Base-by-base conservation (phyloP, 2,329 filamentous ascomycete species). In the Aureobasidium uvarum region DNA sequence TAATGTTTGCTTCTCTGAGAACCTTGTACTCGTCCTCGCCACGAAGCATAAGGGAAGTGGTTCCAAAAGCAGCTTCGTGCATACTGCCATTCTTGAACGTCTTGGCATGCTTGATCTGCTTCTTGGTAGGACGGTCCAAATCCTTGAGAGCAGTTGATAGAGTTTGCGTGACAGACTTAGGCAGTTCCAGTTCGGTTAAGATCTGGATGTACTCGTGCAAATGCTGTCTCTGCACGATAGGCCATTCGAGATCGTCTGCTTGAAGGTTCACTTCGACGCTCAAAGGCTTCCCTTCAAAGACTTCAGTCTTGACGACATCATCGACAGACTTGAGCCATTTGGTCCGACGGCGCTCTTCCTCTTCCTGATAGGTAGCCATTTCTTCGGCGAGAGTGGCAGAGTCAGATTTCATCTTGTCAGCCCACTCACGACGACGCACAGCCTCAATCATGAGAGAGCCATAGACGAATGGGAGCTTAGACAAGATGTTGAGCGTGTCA, bases 71-170 rank as follows among this genome's bases (percentile, higher is more conserved):
- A n/a, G 89, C 89, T 74, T 98, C 95, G 72, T 97, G 92, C 43
- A 98, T 85, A 73, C 95, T 98, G 18, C 95, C 95, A 73, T 96
- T 95, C 74, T 97, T 97, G 81, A 99, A 98, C 5, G 92, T 92
- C 75, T 94, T 96, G 7, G 95, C 86, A 66, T 92, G 86, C 76
- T 92, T 93, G 67, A 88, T 86, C 74, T 96, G 93, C 74, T 95
- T 91, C 71, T 89, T 92, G 0, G 91, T 95, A 2, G 94, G 92
- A 65, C 85, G 86, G 74, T 88, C 88, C 16, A 98, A 82, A 63
- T 96, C 92, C 67, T 88, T 87, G 67, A 96, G 84, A 20, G 92
- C 85, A 72, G 92, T 90, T 3, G 83, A 80, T 39, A 98, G 82
- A 60, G 96, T 91, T 13, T 87, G 83, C 1, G 91, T 80, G 66